Evolutionary conservation across 192 early-diverging fungal species (phyloP).

Genomic region (Podila epicladia): DNA sequence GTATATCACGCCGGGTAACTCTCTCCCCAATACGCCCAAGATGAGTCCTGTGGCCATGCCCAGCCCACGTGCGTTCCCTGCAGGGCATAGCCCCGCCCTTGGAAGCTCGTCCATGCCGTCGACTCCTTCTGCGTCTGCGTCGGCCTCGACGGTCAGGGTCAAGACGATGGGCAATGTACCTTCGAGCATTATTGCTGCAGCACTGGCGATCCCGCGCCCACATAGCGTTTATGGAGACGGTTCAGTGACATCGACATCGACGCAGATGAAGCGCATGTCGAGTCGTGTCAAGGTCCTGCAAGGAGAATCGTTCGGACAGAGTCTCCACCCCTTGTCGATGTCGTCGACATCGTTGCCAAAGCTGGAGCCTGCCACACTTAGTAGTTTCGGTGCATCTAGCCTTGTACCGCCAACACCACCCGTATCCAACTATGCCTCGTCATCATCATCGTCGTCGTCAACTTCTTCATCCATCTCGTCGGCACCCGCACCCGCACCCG

Average conservation of each 20-base stretch:
- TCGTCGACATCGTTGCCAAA: no score
- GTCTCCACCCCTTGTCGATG: no score
- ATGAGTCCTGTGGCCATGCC: constrained; percentile 5
- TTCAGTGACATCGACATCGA: neutral
- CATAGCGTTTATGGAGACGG: neutral
- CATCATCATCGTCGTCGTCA: no score
- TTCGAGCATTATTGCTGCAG: neutral
- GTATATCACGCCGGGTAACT: constrained; percentile 6
- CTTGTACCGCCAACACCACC: no score
- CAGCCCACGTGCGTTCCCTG: neutral
- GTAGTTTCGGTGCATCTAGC: no score
- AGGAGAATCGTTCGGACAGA: neutral
- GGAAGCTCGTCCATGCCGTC: neutral
- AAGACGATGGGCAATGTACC: neutral
- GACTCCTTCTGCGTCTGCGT: neutral
- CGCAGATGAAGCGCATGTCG: neutral
- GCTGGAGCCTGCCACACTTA: no score
- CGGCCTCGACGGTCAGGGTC: neutral
- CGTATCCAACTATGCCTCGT: no score
- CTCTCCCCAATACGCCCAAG: constrained; percentile 3
- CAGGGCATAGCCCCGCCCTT: neutral
- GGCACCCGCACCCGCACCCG: no score
- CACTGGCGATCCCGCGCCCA: neutral
- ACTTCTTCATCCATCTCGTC: no score
- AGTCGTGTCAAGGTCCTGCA: neutral